A percentile compares a stretch with the other conserved stretches of the same genome.
These are phyloP conservation scores for Arthrinium phaeospermum DNA, from an alignment of 2,329 filamentous ascomycete genomes.

Conservation along the genomic window DNA sequence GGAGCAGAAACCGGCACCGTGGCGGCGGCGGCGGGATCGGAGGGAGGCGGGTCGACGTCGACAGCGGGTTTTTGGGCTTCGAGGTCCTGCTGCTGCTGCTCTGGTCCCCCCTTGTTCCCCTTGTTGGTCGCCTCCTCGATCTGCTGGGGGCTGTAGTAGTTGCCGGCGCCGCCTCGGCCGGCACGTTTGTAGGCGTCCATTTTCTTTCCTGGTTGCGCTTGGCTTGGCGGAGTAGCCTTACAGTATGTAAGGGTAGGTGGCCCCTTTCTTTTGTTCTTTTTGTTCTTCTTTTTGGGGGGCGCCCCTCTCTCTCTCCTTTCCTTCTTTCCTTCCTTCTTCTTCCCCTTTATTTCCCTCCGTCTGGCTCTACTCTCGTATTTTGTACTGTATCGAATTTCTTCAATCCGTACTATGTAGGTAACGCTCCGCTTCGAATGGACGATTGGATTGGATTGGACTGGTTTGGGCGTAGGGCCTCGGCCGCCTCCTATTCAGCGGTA, in stretches of 20 bases:
- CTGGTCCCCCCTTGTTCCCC: constrained; percentile 26
- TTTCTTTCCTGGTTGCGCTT: constrained; percentile 1
- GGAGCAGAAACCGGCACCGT: constrained; percentile 28
- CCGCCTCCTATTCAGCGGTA: neutral
- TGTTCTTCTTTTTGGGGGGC: neutral
- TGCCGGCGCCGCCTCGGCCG: constrained; percentile 69
- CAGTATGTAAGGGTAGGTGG: neutral
- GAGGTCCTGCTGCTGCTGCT: constrained; percentile 35
- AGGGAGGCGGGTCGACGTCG: constrained; percentile 30
- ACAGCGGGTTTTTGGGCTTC: constrained; percentile 43
- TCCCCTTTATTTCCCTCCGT: constrained; percentile 15
- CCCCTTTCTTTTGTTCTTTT: constrained; percentile 11
- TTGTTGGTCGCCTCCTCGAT: constrained; percentile 49
- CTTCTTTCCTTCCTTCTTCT: neutral
- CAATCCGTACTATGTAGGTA: neutral
- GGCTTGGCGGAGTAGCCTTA: neutral
- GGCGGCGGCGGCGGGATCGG: constrained; percentile 31
- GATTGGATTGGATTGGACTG: neutral
- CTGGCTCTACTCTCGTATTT: neutral
- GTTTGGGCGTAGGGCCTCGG: neutral
- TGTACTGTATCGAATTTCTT: constrained; percentile 10
- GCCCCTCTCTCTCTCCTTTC: neutral
- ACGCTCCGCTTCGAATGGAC: constrained; percentile 14
- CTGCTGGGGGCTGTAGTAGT: constrained; percentile 61
- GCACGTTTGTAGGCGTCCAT: constrained; percentile 55